Conservation (phyloP, 345 rosid genomes). For the Melaleuca alternifolia region DNA sequence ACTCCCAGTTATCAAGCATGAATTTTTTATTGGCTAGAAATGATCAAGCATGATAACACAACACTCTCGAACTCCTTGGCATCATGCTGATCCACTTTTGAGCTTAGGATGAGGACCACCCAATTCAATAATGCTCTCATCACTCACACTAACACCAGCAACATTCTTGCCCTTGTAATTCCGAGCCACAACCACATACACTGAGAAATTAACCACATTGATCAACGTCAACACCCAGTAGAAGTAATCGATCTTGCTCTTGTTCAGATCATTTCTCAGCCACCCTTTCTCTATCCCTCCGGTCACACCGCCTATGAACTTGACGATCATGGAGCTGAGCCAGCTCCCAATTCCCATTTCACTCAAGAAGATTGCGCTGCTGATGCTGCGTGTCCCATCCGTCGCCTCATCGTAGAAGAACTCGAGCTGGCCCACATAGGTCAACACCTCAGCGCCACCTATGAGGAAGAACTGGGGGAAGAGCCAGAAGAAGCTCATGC, state of each 20-base stretch:
- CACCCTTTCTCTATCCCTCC: constrained; percentile 42
- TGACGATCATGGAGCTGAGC: constrained; percentile 31
- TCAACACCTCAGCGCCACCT: constrained; percentile 40
- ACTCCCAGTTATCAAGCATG: neutral
- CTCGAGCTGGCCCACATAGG: constrained; percentile 47
- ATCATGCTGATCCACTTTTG: neutral
- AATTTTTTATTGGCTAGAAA: neutral
- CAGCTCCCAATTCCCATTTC: constrained; percentile 50
- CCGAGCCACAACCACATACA: constrained; percentile 16
- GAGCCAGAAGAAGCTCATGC: constrained; percentile 46
- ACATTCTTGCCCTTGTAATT: constrained; percentile 20
- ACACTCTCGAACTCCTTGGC: neutral
- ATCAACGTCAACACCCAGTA: constrained; percentile 36
- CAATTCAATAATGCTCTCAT: neutral
- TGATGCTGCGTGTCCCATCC: constrained; percentile 45
- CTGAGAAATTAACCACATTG: constrained; percentile 26
- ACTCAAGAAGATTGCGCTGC: constrained; percentile 37
- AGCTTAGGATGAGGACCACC: neutral
- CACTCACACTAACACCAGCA: neutral
- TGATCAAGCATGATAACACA: neutral
- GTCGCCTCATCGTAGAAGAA: constrained; percentile 58
- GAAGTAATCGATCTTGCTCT: constrained; percentile 32
- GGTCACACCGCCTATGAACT: constrained; percentile 18
- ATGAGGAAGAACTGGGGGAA: constrained; percentile 40
- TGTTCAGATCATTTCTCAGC: constrained; percentile 30